Conservation (phyloP, 106 monocot genomes). For the Dendrobium chrysotoxum region DNA sequence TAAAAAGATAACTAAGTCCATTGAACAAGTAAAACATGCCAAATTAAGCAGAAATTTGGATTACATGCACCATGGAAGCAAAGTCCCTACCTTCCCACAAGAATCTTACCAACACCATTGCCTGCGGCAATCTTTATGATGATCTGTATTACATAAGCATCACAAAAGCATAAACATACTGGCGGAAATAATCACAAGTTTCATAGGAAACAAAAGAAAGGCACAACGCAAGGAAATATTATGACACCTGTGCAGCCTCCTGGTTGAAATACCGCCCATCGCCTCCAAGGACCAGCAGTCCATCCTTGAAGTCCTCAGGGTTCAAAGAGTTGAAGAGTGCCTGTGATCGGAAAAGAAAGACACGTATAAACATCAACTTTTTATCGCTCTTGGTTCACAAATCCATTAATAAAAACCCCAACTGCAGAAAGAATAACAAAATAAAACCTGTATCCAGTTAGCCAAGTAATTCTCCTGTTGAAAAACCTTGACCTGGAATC, state of each 20-base stretch:
- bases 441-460: slow-evolving; percentile 89
- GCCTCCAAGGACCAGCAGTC: slow-evolving; percentile 80
- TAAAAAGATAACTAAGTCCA: not conserved
- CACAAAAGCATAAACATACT: slow-evolving; percentile 1
- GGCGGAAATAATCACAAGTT: not conserved
- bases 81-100: slow-evolving; percentile 74
- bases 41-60: not conserved
- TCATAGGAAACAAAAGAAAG: not conserved
- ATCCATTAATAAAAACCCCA: not conserved
- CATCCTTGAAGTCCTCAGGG: slow-evolving; percentile 68
- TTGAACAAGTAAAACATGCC: not conserved
- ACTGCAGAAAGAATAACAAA: not conserved
- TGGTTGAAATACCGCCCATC: slow-evolving; percentile 97
- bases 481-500: slow-evolving; percentile 83
- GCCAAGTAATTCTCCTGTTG: slow-evolving; percentile 83
- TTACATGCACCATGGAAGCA: not conserved
- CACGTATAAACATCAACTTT: not conserved
- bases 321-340: slow-evolving; percentile 88
- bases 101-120: slow-evolving; percentile 86
- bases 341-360: slow-evolving; percentile 22
- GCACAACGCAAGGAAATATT: not conserved
- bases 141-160: slow-evolving; percentile 37
- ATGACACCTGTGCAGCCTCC: slow-evolving; percentile 79
- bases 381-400: not conserved
- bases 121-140: slow-evolving; percentile 97